Base-by-base conservation (phyloP, 2,329 filamentous ascomycete genomes). In the Colletotrichum gigasporum region DNA sequence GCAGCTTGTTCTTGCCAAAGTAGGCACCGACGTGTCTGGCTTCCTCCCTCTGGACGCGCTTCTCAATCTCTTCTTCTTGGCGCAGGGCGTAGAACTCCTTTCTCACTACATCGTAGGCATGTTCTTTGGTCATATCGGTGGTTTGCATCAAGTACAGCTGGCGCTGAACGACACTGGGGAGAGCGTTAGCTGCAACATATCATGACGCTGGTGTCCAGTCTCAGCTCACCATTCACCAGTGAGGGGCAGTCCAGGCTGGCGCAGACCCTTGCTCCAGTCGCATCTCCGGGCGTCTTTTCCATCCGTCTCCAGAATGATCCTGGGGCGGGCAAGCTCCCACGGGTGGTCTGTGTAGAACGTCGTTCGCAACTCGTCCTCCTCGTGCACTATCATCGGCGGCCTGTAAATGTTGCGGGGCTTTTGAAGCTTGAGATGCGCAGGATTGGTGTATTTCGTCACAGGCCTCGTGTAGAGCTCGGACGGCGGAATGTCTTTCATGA, bases 271-370 rank as follows among this genome's bases (percentile, higher is more conserved):
- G 70, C 90, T 91, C 95, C 95, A 98, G 77, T 97, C 88, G 71
- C 88, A 89, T 57, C 80, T 83, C 75, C 90, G 87, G 53, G 87
- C 83, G 73, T 99, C 95, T 74, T 91, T 91, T 55, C 96, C 96
- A 72, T 95, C 91, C 70, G 89, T 83, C 79, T 99, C 96, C 9
- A 98, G 80, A 47, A 99, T 83, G 63, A 97, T 84, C 70, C 93
- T 86, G 57, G 96, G 96, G 67, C 95, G 86, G 16, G 96, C 96
- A 73, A 99, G 82, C 79, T 99, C 96, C 96, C 96, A 99, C 5
- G 96, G 96, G 76, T 99, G 96, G 77, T 99, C 95, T 73, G 85
- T 88, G 82, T 92, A 99, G 81, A 98, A 99, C 26, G 90, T 87
- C 69, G 80, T 83, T 68, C 96, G 90, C 72, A 99, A 83, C 65